Base-by-base conservation (phyloP, 1,284 basidiomycete genomes). In the Fomes fomentarius region DNA sequence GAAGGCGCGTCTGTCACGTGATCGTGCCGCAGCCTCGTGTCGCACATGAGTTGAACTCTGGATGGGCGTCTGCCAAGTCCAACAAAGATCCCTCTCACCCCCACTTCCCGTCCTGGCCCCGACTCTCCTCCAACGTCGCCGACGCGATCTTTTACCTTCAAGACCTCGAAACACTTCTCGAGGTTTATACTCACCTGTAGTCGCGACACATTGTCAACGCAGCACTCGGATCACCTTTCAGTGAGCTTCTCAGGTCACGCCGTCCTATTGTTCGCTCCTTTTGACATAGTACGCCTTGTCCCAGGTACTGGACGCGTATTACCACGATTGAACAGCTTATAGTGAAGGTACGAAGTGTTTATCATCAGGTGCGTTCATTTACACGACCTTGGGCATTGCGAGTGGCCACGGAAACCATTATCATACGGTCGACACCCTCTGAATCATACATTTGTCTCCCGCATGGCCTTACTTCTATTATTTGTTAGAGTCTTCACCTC, bases 1-100 rank as follows among this genome's bases (percentile, higher is more conserved):
- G 19, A 9, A 38, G 46, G 22, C 54, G 52, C 42, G 58, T 40
- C n/a, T 25, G n/a, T 34, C 60, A 61, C 57, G 52, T 61, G 60
- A 54, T 40, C 60, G 60, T 30, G 60, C 52, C 38, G 35, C 31
- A 31, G 57, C 60, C 60, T 58, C 60, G 60, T 61, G 60, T 50
- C 39, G 43, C n/a, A n/a, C 52, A 48, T 53, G 60, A 56, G 57
- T 58, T 54, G 41, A 58, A 58, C 50, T 50, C 14, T 28, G 19
- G 21, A 15, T 31, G 50, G 50, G 57, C 53, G 52, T 44, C 53
- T 55, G 34, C 41, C 19, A 47, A 56, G 57, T 56, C 47, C 34
- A 59, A 56, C 57, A 43, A 49, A 56, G 46, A 25, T 42, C 45
- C 33, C 30, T 19, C 38, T 40, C 15, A n/a, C 22, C 38, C 12